Conservation (phyloP, 2,329 filamentous ascomycete genomes). For the Mycosphaerelloides madeirae region DNA sequence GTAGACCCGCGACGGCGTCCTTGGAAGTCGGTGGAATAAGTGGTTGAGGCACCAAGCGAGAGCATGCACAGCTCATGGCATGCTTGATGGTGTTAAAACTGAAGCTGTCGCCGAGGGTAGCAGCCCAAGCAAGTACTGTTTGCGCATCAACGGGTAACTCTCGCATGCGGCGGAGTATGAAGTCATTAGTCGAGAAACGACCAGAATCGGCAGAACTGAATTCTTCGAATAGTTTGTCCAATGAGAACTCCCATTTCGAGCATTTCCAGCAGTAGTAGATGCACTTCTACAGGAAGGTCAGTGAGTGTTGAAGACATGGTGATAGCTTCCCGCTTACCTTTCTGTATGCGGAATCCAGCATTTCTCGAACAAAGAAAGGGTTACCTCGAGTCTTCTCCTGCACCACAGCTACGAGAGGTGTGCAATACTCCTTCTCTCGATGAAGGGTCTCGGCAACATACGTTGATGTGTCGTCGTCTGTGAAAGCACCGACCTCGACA, state of each 20-base stretch:
- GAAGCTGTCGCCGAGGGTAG: slow-evolving; percentile 75
- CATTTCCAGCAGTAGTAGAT: slow-evolving; percentile 87
- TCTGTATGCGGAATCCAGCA: slow-evolving; percentile 80
- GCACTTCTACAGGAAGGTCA: too few relatives aligned
- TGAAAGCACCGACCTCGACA: slow-evolving; percentile 67
- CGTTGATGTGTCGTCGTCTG: slow-evolving; percentile 72
- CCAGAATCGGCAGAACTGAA: slow-evolving; percentile 76
- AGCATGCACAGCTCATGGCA: slow-evolving; percentile 70
- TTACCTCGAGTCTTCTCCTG: slow-evolving; percentile 90
- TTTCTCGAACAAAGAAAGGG: slow-evolving; percentile 86
- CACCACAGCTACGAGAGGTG: slow-evolving; percentile 75
- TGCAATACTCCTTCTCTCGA: slow-evolving; percentile 63
- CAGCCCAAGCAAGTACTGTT: slow-evolving; percentile 79
- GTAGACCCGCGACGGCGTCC: slow-evolving; percentile 72
- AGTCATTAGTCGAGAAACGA: slow-evolving; percentile 74
- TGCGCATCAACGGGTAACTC: slow-evolving; percentile 72
- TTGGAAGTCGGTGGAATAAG: slow-evolving; percentile 55
- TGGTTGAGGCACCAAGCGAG: slow-evolving; percentile 47
- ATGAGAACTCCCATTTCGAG: slow-evolving; percentile 75
- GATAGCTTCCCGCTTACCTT: too few relatives aligned
- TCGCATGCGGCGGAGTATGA: slow-evolving; percentile 70
- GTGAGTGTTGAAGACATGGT: too few relatives aligned
- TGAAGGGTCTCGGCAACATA: slow-evolving; percentile 81
- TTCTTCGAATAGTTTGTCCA: slow-evolving; percentile 80
- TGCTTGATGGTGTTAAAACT: slow-evolving; percentile 76